These are phyloP conservation scores for Polychytrium aggregatum DNA, from an alignment of 192 early-diverging fungal genomes.

Conservation along the genomic window DNA sequence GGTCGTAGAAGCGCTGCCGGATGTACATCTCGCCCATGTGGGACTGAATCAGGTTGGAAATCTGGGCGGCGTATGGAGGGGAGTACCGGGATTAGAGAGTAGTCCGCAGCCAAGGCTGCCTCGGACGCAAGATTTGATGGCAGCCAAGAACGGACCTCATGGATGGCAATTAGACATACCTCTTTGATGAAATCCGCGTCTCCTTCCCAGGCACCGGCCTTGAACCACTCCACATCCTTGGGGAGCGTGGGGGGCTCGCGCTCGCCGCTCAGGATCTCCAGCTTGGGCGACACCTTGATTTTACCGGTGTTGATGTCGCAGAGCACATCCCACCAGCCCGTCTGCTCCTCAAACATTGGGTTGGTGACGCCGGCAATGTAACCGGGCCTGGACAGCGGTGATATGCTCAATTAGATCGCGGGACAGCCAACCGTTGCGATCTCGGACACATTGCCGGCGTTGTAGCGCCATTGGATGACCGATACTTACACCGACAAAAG, in stretches of 20 bases:
- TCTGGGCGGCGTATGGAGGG: background rate
- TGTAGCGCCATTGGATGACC: too few species aligned
- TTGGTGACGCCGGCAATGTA: slow-evolving; percentile 96
- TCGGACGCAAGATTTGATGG: slow-evolving; percentile 6
- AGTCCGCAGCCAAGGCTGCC: slow-evolving; percentile 2
- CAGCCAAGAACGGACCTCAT: slow-evolving; percentile 5
- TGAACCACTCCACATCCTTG: slow-evolving; percentile 25
- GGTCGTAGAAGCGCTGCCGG: slow-evolving; percentile 77
- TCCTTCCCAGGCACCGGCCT: slow-evolving; percentile 15
- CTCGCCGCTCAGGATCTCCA: too few species aligned
- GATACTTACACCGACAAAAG: slow-evolving; percentile 60
- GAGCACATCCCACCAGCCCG: slow-evolving; percentile 92
- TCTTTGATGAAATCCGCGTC: slow-evolving; percentile 23
- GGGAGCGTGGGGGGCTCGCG: too few species aligned
- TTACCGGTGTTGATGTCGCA: slow-evolving; percentile 89
- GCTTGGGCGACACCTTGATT: slow-evolving; percentile 78
- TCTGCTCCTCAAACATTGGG: slow-evolving; percentile 86
- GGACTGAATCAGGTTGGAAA: slow-evolving; percentile 33
- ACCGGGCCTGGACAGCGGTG: too few species aligned
- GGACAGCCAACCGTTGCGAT: too few species aligned
- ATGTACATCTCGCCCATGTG: slow-evolving; percentile 81
- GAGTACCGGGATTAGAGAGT: background rate
- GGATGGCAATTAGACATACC: slow-evolving; percentile 2
- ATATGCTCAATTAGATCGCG: too few species aligned
- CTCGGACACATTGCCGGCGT: too few species aligned